Evolutionary conservation across 2,329 filamentous ascomycete genomes (phyloP).

Genomic region (Phialocephala sp.): DNA sequence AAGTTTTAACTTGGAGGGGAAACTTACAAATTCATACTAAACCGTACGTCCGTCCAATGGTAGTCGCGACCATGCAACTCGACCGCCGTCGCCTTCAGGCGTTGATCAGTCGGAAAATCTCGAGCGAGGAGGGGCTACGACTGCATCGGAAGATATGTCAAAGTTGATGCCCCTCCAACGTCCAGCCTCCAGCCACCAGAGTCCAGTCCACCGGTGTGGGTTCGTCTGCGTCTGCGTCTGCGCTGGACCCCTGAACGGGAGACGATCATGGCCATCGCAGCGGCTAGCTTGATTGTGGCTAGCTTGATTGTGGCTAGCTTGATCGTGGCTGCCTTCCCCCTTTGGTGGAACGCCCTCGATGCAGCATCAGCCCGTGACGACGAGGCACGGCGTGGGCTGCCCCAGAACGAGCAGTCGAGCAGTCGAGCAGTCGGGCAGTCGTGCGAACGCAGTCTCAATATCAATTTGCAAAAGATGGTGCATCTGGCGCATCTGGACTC

Average conservation of each 20-base stretch:
- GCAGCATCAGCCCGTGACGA: not conserved
- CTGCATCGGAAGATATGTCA: not conserved
- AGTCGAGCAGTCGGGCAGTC: too few species aligned
- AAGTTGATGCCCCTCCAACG: too few species aligned
- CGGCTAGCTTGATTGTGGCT: not conserved
- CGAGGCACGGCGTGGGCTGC: too few species aligned
- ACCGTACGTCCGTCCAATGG: not conserved
- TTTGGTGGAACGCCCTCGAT: not conserved
- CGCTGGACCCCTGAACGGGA: not conserved
- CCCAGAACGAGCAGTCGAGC: too few species aligned
- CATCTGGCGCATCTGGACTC: too few species aligned
- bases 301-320: not conserved
- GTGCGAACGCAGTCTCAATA: too few species aligned
- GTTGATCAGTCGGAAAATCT: not conserved
- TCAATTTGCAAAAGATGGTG: too few species aligned
- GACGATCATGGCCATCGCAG: not conserved
- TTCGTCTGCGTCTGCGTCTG: too few species aligned
- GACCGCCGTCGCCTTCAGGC: not conserved
- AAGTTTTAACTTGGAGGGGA: not conserved
- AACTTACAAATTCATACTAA: not conserved
- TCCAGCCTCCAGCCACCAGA: too few species aligned
- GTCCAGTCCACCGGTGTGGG: too few species aligned
- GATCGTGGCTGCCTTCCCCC: not conserved
- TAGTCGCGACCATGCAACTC: constrained; percentile 1
- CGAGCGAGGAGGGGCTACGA: too few species aligned